Evolutionary conservation across 306 rosid genomes (phyloP).

Genomic region (Senna siamea): DNA sequence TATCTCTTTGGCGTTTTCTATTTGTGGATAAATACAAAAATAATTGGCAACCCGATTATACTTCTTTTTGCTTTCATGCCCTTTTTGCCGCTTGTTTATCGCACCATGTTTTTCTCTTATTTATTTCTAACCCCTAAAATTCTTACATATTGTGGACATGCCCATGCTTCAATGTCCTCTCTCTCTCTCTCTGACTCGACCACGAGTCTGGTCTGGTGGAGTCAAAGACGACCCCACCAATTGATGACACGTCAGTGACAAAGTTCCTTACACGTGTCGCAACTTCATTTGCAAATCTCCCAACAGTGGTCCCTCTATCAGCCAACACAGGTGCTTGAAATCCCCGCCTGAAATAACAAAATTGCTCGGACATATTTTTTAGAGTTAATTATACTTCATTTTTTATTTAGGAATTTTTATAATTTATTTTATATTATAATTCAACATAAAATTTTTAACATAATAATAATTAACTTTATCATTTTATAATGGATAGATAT

Average conservation of each 20-base stretch:
- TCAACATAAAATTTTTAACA: too few species aligned
- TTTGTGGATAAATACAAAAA: conserved; percentile 25
- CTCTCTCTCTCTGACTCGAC: neutral
- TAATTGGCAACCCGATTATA: neutral
- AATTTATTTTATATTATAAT: too few species aligned
- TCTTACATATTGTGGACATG: neutral
- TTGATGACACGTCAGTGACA: conserved; percentile 33
- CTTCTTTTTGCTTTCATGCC: conserved; percentile 15
- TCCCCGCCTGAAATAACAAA: conserved; percentile 33
- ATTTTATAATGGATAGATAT: too few species aligned
- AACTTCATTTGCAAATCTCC: neutral
- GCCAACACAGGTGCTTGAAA: neutral
- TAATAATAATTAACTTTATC: too few species aligned
- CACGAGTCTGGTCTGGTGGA: neutral
- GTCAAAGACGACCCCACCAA: conserved; percentile 22
- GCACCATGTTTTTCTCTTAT: neutral
- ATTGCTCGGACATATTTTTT: neutral
- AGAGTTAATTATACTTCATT: too few species aligned
- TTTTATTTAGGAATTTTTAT: too few species aligned
- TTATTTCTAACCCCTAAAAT: neutral
- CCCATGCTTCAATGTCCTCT: neutral
- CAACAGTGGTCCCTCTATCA: neutral
- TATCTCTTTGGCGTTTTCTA: conserved; percentile 24
- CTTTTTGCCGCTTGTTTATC: conserved; percentile 16
- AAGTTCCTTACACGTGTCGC: neutral